phyloP scores from a whole-genome alignment of 2,329 filamentous ascomycete species.

The Aureobasidium sp. region DNA sequence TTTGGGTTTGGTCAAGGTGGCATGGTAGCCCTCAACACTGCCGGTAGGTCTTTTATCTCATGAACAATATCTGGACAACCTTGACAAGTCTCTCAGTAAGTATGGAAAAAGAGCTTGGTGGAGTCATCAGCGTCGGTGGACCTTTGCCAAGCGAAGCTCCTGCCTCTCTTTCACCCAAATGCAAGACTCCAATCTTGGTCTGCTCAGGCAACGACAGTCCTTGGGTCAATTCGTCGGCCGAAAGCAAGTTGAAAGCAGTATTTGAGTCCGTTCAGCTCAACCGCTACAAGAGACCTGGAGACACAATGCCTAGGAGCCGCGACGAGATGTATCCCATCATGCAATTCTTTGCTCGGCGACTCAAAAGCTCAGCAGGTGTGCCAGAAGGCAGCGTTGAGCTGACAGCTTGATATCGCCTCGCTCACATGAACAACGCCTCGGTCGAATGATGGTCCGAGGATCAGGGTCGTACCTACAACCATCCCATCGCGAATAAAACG shows the following conservation, averaged over 20 bases:
- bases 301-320: slow-evolving; percentile 73
- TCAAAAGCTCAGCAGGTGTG: slow-evolving; percentile 49
- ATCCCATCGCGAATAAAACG: background rate
- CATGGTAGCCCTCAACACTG: slow-evolving; percentile 46
- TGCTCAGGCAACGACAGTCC: slow-evolving; percentile 47
- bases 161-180: slow-evolving; percentile 41
- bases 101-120: slow-evolving; percentile 41
- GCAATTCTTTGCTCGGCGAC: slow-evolving; percentile 66
- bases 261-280: slow-evolving; percentile 55
- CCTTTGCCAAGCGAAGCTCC: slow-evolving; percentile 46
- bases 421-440: background rate
- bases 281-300: slow-evolving; percentile 62
- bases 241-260: slow-evolving; percentile 53
- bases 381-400: slow-evolving; percentile 49
- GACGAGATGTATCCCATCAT: slow-evolving; percentile 90
- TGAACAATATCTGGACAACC: background rate
- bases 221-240: slow-evolving; percentile 53
- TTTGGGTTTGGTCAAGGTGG: slow-evolving; percentile 53
- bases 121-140: slow-evolving; percentile 58
- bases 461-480: background rate
- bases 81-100: slow-evolving; percentile 6
- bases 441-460: background rate
- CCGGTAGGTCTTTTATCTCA: slow-evolving; percentile 26
- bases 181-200: slow-evolving; percentile 57
- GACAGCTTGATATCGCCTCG: background rate